Evolutionary conservation across 306 rosid species (phyloP).

Genomic region (Acmispon strigosus): DNA sequence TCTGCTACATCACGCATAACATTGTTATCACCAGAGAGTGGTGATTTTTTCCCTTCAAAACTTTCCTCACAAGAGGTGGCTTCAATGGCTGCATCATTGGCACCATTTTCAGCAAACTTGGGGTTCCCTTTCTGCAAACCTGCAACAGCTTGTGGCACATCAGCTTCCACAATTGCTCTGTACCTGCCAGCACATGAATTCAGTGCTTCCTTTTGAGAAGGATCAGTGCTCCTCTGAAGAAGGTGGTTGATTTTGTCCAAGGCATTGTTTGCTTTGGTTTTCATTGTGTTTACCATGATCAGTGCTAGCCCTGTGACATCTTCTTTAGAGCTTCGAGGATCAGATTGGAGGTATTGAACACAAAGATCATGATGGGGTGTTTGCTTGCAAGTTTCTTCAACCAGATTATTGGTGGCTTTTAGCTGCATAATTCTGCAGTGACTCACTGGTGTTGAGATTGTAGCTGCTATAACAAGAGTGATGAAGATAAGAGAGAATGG

Average conservation of each 20-base stretch:
- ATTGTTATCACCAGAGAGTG: constrained; percentile 19
- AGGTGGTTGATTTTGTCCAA: not conserved
- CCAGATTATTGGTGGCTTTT: constrained; percentile 10
- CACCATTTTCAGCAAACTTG: constrained; percentile 34
- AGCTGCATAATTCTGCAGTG: not conserved
- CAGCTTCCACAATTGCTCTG: constrained; percentile 21
- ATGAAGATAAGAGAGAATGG: not conserved
- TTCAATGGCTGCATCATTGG: constrained; percentile 27
- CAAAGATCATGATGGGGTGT: constrained; percentile 39
- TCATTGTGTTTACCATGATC: constrained; percentile 25
- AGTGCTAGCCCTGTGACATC: constrained; percentile 29
- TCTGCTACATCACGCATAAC: constrained; percentile 16
- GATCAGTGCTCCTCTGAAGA: not conserved
- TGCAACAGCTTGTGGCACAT: constrained; percentile 31
- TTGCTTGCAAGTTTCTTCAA: constrained; percentile 33
- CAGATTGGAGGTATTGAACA: constrained; percentile 20
- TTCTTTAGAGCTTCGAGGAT: constrained; percentile 21
- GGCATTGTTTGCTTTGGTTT: constrained; percentile 16
- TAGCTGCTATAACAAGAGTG: not conserved
- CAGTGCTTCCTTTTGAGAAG: not conserved
- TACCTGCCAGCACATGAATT: constrained; percentile 16
- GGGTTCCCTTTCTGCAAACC: constrained; percentile 30
- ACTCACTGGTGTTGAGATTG: not conserved
- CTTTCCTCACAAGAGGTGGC: constrained; percentile 23
- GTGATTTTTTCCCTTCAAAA: constrained; percentile 30